Evolutionary conservation across 768 basidiomycete species (phyloP), one percentile per base, ranked within the genome.

Genomic region (Amanita phalloides): DNA sequence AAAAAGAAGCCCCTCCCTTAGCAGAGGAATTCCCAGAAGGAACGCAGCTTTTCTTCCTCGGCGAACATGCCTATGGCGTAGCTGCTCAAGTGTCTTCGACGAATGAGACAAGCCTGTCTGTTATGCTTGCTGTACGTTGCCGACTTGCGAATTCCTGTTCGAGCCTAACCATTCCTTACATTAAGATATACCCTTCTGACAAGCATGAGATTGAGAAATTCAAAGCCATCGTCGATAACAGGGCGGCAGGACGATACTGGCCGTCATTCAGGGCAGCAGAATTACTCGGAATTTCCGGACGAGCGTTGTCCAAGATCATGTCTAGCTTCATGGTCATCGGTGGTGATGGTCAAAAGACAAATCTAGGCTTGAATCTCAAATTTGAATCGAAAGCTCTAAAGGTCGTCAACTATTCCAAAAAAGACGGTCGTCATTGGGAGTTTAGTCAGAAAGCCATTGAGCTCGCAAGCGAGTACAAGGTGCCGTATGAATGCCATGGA

Each of bases 301-400:
- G 90, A 30, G 89, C 89, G 1, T 66, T 99, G 11, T 86, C 93
- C 9, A 89, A 83, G 66, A 90, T 99, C 58, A 90, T 91, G 0
- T 94, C 95, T 9, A 95, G 89, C 62, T 83, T 97, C 62, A 84
- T 97, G 82, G 89, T 97, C 38, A 65, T 90, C 52, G 79, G 78
- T 0, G 70, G 77, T 0, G 90, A 90, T 60, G 77, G 77, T 7
- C 74, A 78, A 53, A 97, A 96, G 71, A 78, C 76, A 51, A 98
- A 99, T 62, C 68, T 98, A 28, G 96, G 96, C 2, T 76, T 99
- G 38, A 90, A 89, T 63, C 77, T 99, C 58, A 99, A 99, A 65
- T 99, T 96, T 56, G 96, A 99, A 61, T 88, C 81, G 10, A 98
- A 96, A 67, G 78, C 82, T 8, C 65, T 92, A 59, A 99, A 98